phyloP scores from a whole-genome alignment of 2,329 filamentous ascomycete species.

The Phialophora macrospora region DNA sequence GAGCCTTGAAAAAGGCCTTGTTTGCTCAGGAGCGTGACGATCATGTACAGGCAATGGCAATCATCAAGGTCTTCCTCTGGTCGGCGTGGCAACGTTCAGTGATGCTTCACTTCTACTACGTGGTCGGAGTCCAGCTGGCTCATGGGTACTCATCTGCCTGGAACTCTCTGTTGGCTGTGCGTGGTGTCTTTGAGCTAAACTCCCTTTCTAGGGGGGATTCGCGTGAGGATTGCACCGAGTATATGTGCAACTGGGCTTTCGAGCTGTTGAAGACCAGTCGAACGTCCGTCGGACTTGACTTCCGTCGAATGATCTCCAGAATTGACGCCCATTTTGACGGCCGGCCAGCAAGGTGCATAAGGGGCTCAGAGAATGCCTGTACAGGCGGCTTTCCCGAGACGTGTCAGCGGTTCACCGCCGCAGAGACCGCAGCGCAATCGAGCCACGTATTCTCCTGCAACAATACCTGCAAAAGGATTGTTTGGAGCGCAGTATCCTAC shows the following conservation, averaged over 20 bases:
- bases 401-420: constrained; percentile 13
- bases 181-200: constrained; percentile 4
- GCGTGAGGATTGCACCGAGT: constrained; percentile 9
- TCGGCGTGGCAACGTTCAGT: constrained; percentile 15
- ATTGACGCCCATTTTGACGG: constrained; percentile 7
- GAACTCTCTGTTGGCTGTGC: constrained; percentile 12
- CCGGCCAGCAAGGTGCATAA: not conserved
- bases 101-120: constrained; percentile 18
- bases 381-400: constrained; percentile 7
- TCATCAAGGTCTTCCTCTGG: constrained; percentile 16
- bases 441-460: not conserved
- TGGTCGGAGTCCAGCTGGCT: constrained; percentile 9
- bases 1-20: constrained; percentile 8
- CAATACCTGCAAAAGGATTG: not conserved
- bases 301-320: constrained; percentile 13
- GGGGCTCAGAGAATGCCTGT: constrained; percentile 1
- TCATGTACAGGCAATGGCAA: constrained; percentile 10
- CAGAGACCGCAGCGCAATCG: constrained; percentile 10
- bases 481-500: constrained; percentile 7
- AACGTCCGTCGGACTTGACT: constrained; percentile 13
- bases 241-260: constrained; percentile 15
- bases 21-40: constrained; percentile 4
- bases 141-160: constrained; percentile 12
- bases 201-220: constrained; percentile 3
- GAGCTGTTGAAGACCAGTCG: constrained; percentile 12